Evolutionary conservation across 2,329 filamentous ascomycete genomes (phyloP), one percentile per base, ranked within the genome.

Genomic region (Fusarium sp.): DNA sequence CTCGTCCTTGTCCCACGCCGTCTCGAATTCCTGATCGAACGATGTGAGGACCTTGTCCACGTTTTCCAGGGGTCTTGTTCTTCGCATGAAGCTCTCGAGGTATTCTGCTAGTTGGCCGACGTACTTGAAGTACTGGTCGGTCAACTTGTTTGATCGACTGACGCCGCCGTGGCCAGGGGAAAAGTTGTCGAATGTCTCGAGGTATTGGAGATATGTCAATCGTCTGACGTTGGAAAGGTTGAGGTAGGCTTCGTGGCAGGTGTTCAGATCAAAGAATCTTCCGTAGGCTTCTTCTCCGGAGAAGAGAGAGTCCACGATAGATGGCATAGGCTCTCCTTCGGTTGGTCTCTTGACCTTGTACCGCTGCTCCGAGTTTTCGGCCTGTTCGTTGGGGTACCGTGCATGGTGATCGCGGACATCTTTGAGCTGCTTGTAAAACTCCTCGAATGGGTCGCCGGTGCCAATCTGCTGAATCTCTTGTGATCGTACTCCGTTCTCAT

Each of bases 211-310:
- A 80, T 99, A 99, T 17, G 91, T 93, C 46, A 96, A 85, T 62
- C 96, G 90, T 83, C 97, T 97, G 22, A 95, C 91, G 61, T 93
- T 92, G 3, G 94, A 93, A 10, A 99, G 87, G 80, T 99, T 99
- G 69, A 98, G 88, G 80, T 95, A 99, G 16, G 93, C 88, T 79
- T 98, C 96, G 82, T 98, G 95, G 75, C 92, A 90, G 42, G 87
- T 89, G 20, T 93, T 96, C 55, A 99, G 85, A 81, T 99, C 96
- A 78, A 99, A 93, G 83, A 94, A 99, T 76, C 94, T 93, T 49
- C 96, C 96, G 78, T 93, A 98, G 0, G 92, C 93, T 82, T 99
- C 96, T 83, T 99, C 97, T 70, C 96, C 96, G 0, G 95, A 97
- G 83, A 99, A 99, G 86, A 98, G 93, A 66, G 91, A 91, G 79